These are phyloP conservation scores for Zasmidium cellare DNA, from an alignment of 2,329 filamentous ascomycete genomes.

Conservation along the genomic window DNA sequence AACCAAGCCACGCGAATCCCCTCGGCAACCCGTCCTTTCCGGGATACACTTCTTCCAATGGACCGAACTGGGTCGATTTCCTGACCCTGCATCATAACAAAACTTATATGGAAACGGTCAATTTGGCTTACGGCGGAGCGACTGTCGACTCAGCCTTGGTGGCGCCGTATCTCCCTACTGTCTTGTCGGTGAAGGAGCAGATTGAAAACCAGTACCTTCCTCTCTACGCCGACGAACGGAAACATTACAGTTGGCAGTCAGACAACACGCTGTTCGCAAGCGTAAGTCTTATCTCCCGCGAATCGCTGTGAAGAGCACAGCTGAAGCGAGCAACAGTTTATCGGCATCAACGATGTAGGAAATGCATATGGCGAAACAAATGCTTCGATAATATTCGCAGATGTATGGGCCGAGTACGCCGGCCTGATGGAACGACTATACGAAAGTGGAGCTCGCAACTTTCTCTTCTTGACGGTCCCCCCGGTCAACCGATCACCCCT, in stretches of 20 bases:
- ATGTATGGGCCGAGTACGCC: slow-evolving; percentile 41
- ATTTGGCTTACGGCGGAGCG: slow-evolving; percentile 52
- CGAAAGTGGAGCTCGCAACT: slow-evolving; percentile 49
- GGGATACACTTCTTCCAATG: slow-evolving; percentile 37
- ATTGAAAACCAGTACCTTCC: slow-evolving; percentile 46
- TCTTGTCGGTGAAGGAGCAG: slow-evolving; percentile 55
- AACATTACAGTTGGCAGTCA: slow-evolving; percentile 38
- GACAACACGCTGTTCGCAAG: slow-evolving; percentile 42
- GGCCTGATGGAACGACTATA: slow-evolving; percentile 40
- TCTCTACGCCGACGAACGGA: slow-evolving; percentile 31
- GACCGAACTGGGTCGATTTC: slow-evolving; percentile 59
- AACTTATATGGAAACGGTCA: slow-evolving; percentile 51
- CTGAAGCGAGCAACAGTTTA: neutral
- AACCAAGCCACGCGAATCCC: slow-evolving; percentile 56
- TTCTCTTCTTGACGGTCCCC: slow-evolving; percentile 50
- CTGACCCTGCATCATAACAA: slow-evolving; percentile 47
- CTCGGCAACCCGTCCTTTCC: slow-evolving; percentile 59
- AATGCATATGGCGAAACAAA: slow-evolving; percentile 28
- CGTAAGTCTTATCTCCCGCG: too few species aligned
- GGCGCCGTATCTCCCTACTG: slow-evolving; percentile 49
- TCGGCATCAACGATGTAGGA: neutral
- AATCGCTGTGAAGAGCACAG: too few species aligned
- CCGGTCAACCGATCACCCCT: slow-evolving; percentile 46
- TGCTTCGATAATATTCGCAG: slow-evolving; percentile 30
- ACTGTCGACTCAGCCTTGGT: slow-evolving; percentile 51